Base-by-base conservation (phyloP, 768 basidiomycete genomes). In the Kwoniella dendrophila region DNA sequence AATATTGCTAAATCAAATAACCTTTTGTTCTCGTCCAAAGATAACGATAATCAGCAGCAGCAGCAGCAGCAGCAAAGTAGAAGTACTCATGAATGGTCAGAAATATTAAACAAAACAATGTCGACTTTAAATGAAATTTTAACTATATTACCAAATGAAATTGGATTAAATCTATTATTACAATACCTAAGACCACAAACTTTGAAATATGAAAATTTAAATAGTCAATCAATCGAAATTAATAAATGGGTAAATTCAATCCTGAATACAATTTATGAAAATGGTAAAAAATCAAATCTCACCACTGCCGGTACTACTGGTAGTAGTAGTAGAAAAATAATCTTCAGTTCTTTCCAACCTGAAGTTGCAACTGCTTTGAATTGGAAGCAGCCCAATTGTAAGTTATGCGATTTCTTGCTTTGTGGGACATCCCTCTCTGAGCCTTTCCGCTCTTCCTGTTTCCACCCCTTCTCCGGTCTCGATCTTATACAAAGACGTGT, bases 321-420 rank as follows among this genome's bases (percentile, higher is more conserved):
- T 32, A 36, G 86, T n/a, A n/a, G n/a, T n/a, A n/a, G 89, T 57
- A 83, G 93, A 51, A 88, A 88, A 68, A 86, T 97, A 63, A 86
- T 92, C n/a, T 92, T 99, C 75, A 88, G 88, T 38, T 95, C 92
- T 5, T 98, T 90, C 78, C 88, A 89, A 49, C 90, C 94, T 8
- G 87, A 90, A 74, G 85, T 92, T 0, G 95, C 92, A 78, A 86
- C 90, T 7, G 88, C 90, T 16, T 79, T 97, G 57, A 98, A 99
- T 73, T 98, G 95, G 96, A 99, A 99, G 80, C 95, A 99, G 79
- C 95, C 95, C 12, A 98, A 98, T 78, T 98, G 95, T 92, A 81
- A 80, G 68, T 62, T 20, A 36, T 18, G 5, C 38, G 11, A 36
- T 32, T 4, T 20, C 20, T 22, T 22, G 6, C 43, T 44, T 22